Conservation (phyloP, 345 rosid genomes). For the Sisymbrium altissimum region DNA sequence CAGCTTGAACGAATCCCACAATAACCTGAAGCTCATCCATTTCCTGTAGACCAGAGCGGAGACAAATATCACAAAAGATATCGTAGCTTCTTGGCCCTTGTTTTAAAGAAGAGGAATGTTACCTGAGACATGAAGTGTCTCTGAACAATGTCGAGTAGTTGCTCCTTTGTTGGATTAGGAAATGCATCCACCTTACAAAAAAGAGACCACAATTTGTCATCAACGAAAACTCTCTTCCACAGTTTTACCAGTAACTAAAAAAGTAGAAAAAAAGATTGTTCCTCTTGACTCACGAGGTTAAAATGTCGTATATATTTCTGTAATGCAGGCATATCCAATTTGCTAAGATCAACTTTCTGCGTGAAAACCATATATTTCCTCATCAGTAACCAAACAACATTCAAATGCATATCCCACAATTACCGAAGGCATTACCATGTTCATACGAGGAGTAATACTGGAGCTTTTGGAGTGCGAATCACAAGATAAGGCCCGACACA, state of each 20-base stretch:
- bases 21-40: constrained; percentile 98
- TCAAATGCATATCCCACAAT: neutral
- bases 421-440: constrained; percentile 45
- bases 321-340: constrained; percentile 82
- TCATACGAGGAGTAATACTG: constrained; percentile 46
- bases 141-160: constrained; percentile 73
- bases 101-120: neutral
- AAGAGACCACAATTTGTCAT: neutral
- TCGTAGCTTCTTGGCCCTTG: neutral
- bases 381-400: neutral
- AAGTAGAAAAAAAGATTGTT: neutral
- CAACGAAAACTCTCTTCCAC: neutral
- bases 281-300: constrained; percentile 64
- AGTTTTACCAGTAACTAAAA: neutral
- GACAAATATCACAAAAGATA: neutral
- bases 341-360: constrained; percentile 88
- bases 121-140: constrained; percentile 98
- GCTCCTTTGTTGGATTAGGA: constrained; percentile 85
- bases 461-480: constrained; percentile 83
- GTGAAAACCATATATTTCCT: neutral
- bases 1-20: constrained; percentile 90
- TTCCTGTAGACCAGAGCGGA: constrained; percentile 43
- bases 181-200: constrained; percentile 62
- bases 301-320: constrained; percentile 88
- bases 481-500: constrained; percentile 69